Evolutionary conservation across 345 rosid genomes (phyloP), one percentile per base, ranked within the genome.

Genomic region (Salix brachista): DNA sequence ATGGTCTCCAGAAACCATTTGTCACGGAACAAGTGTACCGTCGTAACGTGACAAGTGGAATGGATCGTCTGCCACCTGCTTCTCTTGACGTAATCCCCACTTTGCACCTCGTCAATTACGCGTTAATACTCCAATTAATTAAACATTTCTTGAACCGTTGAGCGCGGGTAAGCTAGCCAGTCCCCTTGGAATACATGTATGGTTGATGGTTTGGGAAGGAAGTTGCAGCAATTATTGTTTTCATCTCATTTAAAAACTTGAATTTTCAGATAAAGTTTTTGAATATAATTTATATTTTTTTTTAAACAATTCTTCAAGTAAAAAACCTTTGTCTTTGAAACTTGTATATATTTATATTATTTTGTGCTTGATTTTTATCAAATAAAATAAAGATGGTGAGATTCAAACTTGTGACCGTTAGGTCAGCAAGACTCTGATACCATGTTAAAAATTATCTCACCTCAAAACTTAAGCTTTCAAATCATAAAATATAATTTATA

Each of bases 51-150:
- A 21, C 11, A 66, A 19, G n/a, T 68, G 69, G 39, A 68, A 66
- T 58, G 25, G 2, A 46, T 67, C 4, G 64, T 23, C 64, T 16
- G 17, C 64, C 73, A 79, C 74, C 84, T 76, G 73, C 81, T 52
- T 84, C 76, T 48, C 39, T 46, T 64, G 44, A 70, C 64, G 34
- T 32, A 23, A 54, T 54, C 62, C 25, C 61, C 74, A 14, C n/a
- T 30, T 72, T 71, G 83, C n/a, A 46, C 73, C 80, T 16, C 50
- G 73, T 73, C 58, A 73, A 75, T 70, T 56, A 76, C 73, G 77
- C 77, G 76, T 42, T 52, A 26, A 74, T 77, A 23, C 56, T 68
- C 68, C 68, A 65, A 16, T 4, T 28, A 4, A 42, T 39, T 56
- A 28, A 21, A 71, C 21, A 56, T 68, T 65, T 48, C 46, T 70